Base-by-base conservation (phyloP, 148 eudicot genomes). In the Fagopyrum tataricum region DNA sequence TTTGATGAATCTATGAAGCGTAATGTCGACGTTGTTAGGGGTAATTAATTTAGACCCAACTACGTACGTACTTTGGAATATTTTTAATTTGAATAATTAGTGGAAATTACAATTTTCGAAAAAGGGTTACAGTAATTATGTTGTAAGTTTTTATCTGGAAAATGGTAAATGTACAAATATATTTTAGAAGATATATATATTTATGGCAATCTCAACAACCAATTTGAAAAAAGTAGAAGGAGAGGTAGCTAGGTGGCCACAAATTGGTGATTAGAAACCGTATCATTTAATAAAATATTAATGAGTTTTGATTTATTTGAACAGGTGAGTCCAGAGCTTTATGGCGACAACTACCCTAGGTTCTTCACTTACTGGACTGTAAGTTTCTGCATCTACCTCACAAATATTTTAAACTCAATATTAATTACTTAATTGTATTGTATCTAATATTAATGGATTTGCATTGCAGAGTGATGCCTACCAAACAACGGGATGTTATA, bases 341-440 rank as follows among this genome's bases (percentile, higher is more conserved):
- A 95, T 80, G 98, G 97, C 21, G 98, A 95, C 83, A 89, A 72
- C 77, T 82, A 88, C 71, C 98, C 97, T 12, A 84, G 98, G 80
- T 95, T 95, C 87, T 95, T 95, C 85, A 95, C 97, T 58, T 95
- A 95, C 76, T 95, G 98, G 98, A 95, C 97, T 0, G 98, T 90
- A 86, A 84, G 89, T 42, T 10, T 7, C 4, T 68, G 8, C 8
- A 43, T n/a, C 44, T 67, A 17, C 44, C 43, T 15, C 42, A 2
- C 20, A 4, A 58, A 62, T 5, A 52, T 52, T 17, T 17, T 31
- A 31, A 31, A 52, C 6, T n/a, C 18, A 52, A 15, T 17, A 4
- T n/a, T 18, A 17, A 20, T 53, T 53, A 53, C n/a, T n/a, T n/a
- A 52, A n/a, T 53, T 17, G 10, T 46, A 46, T 11, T 11, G 37